phyloP scores from a whole-genome alignment of 2,329 filamentous ascomycete genomes.

The Diaporthe citri region DNA sequence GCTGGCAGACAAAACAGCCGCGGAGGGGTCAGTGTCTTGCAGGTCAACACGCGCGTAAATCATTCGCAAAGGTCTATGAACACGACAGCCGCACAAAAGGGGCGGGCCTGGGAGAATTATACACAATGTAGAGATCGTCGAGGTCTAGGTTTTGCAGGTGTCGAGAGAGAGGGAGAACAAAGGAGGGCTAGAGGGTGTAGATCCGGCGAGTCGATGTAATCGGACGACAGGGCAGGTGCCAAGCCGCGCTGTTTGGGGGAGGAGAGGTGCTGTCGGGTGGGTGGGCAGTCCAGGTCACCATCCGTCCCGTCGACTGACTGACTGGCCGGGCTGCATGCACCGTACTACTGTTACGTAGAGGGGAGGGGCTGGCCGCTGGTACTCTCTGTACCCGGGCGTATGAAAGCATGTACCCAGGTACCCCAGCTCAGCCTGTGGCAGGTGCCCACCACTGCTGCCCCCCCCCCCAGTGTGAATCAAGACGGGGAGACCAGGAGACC shows the following conservation, averaged over 20 bases:
- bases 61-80: conserved; percentile 37
- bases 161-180: conserved; percentile 23
- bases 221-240: conserved; percentile 22
- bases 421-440: neutral
- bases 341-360: neutral
- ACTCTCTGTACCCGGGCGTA: neutral
- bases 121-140: conserved; percentile 28
- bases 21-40: conserved; percentile 24
- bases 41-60: conserved; percentile 32
- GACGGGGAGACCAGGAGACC: neutral
- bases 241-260: neutral
- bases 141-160: conserved; percentile 25
- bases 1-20: conserved; percentile 34
- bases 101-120: conserved; percentile 23
- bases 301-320: conserved; percentile 10
- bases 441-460: neutral
- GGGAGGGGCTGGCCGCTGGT: conserved; percentile 13
- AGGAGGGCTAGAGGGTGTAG: conserved; percentile 16
- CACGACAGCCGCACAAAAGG: conserved; percentile 21
- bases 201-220: conserved; percentile 34
- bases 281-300: neutral
- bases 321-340: neutral
- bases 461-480: neutral
- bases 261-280: neutral
- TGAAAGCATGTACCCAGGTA: neutral